Conservation (phyloP, 306 rosid species). For the Cucurbita moschata region DNA sequence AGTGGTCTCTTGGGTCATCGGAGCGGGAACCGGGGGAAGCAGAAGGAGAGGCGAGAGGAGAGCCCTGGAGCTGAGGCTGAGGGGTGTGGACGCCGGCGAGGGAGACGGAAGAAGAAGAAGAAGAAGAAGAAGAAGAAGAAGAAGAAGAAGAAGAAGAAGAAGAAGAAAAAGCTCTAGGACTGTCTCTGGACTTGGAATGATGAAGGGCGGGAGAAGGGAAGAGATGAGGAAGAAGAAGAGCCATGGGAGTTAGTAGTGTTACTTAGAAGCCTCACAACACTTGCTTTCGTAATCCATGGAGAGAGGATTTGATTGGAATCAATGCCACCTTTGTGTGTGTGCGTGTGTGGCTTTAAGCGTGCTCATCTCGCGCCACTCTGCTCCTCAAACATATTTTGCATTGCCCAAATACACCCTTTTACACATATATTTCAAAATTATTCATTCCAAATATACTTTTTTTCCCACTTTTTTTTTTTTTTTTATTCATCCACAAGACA, state of each 20-base stretch:
- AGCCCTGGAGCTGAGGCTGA: constrained; percentile 29
- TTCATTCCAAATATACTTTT: neutral
- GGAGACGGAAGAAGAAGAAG: constrained; percentile 13
- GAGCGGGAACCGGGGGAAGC: constrained; percentile 33
- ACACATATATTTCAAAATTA: no score
- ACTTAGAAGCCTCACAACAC: neutral
- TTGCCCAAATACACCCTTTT: no score
- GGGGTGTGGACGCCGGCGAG: constrained; percentile 26
- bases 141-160: constrained; percentile 10
- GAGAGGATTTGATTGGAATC: neutral
- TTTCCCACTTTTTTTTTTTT: no score
- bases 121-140: neutral
- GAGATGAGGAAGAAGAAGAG: constrained; percentile 58
- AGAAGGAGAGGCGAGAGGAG: constrained; percentile 34
- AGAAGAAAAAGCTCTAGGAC: constrained; percentile 7
- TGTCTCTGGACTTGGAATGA: constrained; percentile 48
- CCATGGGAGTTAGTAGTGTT: constrained; percentile 27
- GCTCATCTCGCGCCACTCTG: neutral
- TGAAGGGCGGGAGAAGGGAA: constrained; percentile 39
- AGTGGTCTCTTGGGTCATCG: constrained; percentile 48
- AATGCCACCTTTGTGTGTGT: no score
- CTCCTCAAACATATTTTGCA: neutral
- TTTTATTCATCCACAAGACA: no score
- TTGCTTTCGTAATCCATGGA: neutral
- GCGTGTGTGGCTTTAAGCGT: neutral